These are phyloP conservation scores for Leccinellum rugosiceps DNA, from an alignment of 768 basidiomycete species.

Conservation along the genomic window DNA sequence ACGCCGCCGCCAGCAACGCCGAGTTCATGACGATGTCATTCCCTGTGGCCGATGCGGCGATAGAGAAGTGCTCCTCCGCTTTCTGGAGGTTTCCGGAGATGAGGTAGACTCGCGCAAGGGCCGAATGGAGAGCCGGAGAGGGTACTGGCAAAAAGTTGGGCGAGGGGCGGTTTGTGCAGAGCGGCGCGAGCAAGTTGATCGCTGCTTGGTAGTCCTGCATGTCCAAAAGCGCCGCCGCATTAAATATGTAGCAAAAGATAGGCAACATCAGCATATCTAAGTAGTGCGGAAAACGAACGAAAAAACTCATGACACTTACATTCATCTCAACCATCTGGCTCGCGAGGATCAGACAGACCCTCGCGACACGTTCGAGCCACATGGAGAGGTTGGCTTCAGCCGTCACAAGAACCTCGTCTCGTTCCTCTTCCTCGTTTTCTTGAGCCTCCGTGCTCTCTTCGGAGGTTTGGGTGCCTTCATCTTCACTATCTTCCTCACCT, in stretches of 20 bases:
- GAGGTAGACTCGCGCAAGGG: conserved; percentile 71
- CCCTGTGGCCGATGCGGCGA: conserved; percentile 39
- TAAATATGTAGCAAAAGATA: not conserved
- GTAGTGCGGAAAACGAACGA: not conserved
- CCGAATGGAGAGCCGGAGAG: conserved; percentile 60
- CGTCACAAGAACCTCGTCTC: conserved; percentile 20
- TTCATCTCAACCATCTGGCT: conserved; percentile 86
- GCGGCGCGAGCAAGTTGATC: conserved; percentile 60
- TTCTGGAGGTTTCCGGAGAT: conserved; percentile 63
- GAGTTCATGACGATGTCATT: conserved; percentile 58
- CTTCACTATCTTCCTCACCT: too few relatives aligned
- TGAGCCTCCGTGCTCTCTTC: not conserved
- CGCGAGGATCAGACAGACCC: conserved; percentile 75
- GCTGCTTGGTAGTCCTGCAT: conserved; percentile 44
- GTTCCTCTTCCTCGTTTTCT: conserved; percentile 6
- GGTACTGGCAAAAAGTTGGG: conserved; percentile 17
- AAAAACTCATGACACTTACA: conserved; percentile 35
- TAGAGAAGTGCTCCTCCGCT: conserved; percentile 56
- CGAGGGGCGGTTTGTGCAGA: conserved; percentile 43
- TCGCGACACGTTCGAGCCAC: conserved; percentile 81
- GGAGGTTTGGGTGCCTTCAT: not conserved
- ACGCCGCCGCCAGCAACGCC: conserved; percentile 61
- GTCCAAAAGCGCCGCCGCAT: not conserved
- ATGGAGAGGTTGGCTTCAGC: conserved; percentile 46
- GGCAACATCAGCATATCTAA: not conserved